Conservation (phyloP, 1,139 yeast genomes). For the Tardiomyces blankii region DNA sequence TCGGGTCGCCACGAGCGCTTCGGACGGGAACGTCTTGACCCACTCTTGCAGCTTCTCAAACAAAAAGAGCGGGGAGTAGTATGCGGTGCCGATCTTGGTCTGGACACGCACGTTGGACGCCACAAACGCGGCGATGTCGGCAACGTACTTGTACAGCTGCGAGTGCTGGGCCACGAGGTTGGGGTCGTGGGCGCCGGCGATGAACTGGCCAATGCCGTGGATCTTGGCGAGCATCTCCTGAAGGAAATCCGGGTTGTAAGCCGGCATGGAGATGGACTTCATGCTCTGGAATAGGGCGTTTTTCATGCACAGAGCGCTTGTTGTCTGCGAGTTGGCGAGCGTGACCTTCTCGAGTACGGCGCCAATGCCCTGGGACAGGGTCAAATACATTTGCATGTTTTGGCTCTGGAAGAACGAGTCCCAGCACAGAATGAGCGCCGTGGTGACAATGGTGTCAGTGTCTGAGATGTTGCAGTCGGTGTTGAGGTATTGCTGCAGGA, state of each 20-base stretch:
- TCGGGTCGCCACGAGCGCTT: conserved; percentile 10
- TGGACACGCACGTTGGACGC: conserved; percentile 6
- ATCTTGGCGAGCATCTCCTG: conserved; percentile 20
- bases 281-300: conserved; percentile 22
- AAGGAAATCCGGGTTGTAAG: conserved; percentile 25
- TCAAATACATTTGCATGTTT: conserved; percentile 17
- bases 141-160: conserved; percentile 12
- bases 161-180: conserved; percentile 11
- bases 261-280: conserved; percentile 27
- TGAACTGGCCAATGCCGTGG: conserved; percentile 10
- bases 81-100: conserved; percentile 9
- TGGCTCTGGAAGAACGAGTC: conserved; percentile 23
- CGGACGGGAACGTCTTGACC: conserved; percentile 8
- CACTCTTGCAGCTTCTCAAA: conserved; percentile 19
- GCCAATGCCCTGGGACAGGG: conserved; percentile 21
- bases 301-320: conserved; percentile 20
- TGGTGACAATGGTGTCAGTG: conserved; percentile 19
- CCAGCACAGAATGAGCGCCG: conserved; percentile 23
- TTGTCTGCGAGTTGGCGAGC: conserved; percentile 14
- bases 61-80: conserved; percentile 16
- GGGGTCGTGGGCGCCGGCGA: conserved; percentile 4
- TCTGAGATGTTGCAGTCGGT: conserved; percentile 5
- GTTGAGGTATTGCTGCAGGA: conserved; percentile 13
- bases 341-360: conserved; percentile 21
- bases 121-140: conserved; percentile 12